Evolutionary conservation across 257 asterid genomes (phyloP), one percentile per base, ranked within the genome.

Genomic region (Verbascum thapsus): DNA sequence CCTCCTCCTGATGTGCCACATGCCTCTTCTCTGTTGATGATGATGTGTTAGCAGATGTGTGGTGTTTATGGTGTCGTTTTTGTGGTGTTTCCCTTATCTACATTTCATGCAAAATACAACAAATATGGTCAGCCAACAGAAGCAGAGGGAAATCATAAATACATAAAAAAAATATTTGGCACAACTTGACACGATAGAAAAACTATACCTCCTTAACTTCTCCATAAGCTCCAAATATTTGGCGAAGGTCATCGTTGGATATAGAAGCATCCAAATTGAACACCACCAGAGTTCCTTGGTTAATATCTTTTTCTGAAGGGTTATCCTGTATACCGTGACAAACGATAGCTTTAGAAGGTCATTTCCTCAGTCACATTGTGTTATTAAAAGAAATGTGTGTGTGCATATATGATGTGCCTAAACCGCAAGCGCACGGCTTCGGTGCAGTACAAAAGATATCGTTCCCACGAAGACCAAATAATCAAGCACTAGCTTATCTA

Each of bases 61-160:
- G n/a, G n/a, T n/a, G n/a, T n/a, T 90, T 94, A 73, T 94, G 99
- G 72, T 87, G 96, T 38, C 95, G 81, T 64, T 92, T 92, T 51
- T 92, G 92, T 0, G 97, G 98, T 10, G 97, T 88, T 78, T 92
- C 98, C 81, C 98, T 84, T 61, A 92, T 87, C 98, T 92, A 70
- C 69, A 73, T 61, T 64, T 58, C 10, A 63, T 47, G 64, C 54
- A 72, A 60, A 71, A 53, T 30, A 78, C 53, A 73, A 18, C n/a
- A 55, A 54, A 53, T n/a, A 45, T 59, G 64, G n/a, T n/a, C n/a
- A n/a, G n/a, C n/a, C n/a, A n/a, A n/a, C n/a, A n/a, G n/a, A n/a
- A n/a, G n/a, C n/a, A n/a, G n/a, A 32, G 44, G n/a, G 16, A 47
- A 16, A 15, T 41, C 10, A 37, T 6, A 40, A 35, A 22, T 9